These are phyloP conservation scores for Leucogyrophana mollusca DNA, from an alignment of 768 basidiomycete genomes.

Conservation along the genomic window DNA sequence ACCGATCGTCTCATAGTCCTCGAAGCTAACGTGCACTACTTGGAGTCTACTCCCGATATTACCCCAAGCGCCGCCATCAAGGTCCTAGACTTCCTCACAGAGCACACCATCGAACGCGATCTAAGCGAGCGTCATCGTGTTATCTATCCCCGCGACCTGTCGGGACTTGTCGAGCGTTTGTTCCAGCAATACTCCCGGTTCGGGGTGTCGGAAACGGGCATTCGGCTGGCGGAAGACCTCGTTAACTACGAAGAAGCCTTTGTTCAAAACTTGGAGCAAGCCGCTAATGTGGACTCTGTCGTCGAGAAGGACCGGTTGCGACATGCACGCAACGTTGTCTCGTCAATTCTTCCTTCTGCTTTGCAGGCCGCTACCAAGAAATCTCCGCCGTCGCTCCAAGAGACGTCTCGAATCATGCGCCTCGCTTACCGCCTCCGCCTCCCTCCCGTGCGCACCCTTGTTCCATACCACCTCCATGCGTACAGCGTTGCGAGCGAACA, in stretches of 20 bases:
- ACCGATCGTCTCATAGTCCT: conserved; percentile 45
- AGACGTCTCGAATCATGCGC: conserved; percentile 34
- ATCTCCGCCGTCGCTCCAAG: conserved; percentile 16
- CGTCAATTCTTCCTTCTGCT: background rate
- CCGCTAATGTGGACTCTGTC: background rate
- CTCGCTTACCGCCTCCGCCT: conserved; percentile 33
- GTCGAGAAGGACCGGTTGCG: background rate
- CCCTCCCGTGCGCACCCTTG: conserved; percentile 31
- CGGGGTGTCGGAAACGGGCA: conserved; percentile 19
- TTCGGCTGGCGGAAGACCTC: conserved; percentile 20
- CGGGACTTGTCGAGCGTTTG: conserved; percentile 1
- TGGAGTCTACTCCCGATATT: conserved; percentile 21
- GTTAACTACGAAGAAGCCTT: conserved; percentile 2
- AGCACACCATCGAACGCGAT: conserved; percentile 8
- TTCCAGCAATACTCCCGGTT: conserved; percentile 19
- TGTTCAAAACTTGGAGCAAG: background rate
- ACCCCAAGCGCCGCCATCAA: conserved; percentile 5
- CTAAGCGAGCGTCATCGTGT: background rate
- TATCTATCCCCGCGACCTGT: conserved; percentile 1
- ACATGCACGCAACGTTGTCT: background rate
- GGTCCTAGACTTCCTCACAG: conserved; percentile 27
- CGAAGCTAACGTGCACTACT: conserved; percentile 36
- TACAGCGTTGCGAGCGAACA: conserved; percentile 39
- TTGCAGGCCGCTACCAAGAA: conserved; percentile 2
- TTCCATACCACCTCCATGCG: conserved; percentile 41